Conservation (phyloP, 805 yeast genomes). For the Suhomyces kilbournensis region DNA sequence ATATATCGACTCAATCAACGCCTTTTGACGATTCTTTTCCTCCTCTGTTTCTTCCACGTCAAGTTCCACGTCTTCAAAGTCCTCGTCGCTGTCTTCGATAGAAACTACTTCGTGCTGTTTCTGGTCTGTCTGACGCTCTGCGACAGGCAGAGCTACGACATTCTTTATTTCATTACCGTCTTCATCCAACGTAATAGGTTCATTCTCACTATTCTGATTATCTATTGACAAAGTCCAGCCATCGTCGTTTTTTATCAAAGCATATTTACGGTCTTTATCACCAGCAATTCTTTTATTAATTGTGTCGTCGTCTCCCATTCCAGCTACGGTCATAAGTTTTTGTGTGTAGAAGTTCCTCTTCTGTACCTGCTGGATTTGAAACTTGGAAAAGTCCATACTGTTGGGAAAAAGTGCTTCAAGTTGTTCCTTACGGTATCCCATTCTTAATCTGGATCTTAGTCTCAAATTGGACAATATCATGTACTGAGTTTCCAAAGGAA, state of each 20-base stretch:
- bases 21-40: slow-evolving; percentile 24
- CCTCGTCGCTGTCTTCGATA: slow-evolving; percentile 4
- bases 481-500: slow-evolving; percentile 87
- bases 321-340: slow-evolving; percentile 75
- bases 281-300: slow-evolving; percentile 70
- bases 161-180: slow-evolving; percentile 20
- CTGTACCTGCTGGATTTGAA: slow-evolving; percentile 90
- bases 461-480: slow-evolving; percentile 82
- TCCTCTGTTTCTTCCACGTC: slow-evolving; percentile 23
- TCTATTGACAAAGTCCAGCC: slow-evolving; percentile 80
- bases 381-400: slow-evolving; percentile 84
- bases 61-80: slow-evolving; percentile 24
- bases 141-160: neutral
- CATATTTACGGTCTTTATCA: slow-evolving; percentile 73
- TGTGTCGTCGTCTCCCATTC: slow-evolving; percentile 61
- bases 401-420: slow-evolving; percentile 77
- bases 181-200: slow-evolving; percentile 55
- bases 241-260: slow-evolving; percentile 68
- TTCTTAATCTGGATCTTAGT: slow-evolving; percentile 79
- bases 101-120: neutral
- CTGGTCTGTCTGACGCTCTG: neutral
- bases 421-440: slow-evolving; percentile 94
- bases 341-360: slow-evolving; percentile 90
- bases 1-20: slow-evolving; percentile 37
- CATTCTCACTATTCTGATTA: slow-evolving; percentile 29